Evolutionary conservation across 2,329 filamentous ascomycete species (phyloP).

Genomic region (Colletotrichum chrysophilum): DNA sequence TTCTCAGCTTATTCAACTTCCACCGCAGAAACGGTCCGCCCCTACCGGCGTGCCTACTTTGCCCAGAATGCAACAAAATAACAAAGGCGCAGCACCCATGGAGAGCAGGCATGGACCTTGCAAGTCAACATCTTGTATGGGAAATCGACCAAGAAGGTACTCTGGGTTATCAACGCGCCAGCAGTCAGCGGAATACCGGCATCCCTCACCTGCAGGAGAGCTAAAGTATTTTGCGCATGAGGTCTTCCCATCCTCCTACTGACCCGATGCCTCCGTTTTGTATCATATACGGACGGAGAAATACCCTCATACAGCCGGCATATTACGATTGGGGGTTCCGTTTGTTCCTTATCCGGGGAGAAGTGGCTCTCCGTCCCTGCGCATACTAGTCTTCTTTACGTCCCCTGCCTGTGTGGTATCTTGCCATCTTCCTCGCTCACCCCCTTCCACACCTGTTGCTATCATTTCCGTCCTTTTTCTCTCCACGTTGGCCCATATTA

Average conservation of each 20-base stretch:
- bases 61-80: constrained; percentile 29
- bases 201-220: constrained; percentile 26
- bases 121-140: background rate
- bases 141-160: constrained; percentile 29
- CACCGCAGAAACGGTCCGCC: constrained; percentile 45
- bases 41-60: constrained; percentile 44
- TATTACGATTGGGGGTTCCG: constrained; percentile 9
- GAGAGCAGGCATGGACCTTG: background rate
- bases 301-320: background rate
- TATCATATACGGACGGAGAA: constrained; percentile 6
- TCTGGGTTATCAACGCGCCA: constrained; percentile 28
- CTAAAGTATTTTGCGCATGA: background rate
- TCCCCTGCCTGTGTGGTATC: background rate
- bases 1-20: constrained; percentile 21
- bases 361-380: constrained; percentile 2
- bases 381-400: constrained; percentile 2
- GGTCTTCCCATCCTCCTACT: constrained; percentile 8
- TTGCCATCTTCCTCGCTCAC: background rate
- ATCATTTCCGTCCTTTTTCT: background rate
- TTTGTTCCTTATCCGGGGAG: background rate
- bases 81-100: constrained; percentile 27
- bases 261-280: constrained; percentile 20
- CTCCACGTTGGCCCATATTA: background rate
- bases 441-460: background rate
- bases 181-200: constrained; percentile 27